These are phyloP conservation scores for Rhytidhysteron rufulum DNA, from an alignment of 2,329 filamentous ascomycete genomes.

Conservation along the genomic window DNA sequence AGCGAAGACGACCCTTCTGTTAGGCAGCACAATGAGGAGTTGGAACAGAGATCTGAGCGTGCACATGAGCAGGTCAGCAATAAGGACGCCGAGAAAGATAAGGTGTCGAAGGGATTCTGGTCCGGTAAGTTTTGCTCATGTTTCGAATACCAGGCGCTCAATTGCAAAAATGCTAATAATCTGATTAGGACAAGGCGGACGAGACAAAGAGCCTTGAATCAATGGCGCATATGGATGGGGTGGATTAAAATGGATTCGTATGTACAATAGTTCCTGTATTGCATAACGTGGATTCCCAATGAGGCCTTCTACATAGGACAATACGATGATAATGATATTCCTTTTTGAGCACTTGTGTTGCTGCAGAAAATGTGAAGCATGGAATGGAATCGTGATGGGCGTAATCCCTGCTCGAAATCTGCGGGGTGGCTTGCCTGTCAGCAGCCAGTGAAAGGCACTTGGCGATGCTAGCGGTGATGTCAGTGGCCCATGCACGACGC, in stretches of 20 bases:
- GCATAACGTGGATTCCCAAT: no score
- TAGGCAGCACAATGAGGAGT: slow-evolving; percentile 42
- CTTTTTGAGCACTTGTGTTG: no score
- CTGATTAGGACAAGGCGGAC: slow-evolving; percentile 14
- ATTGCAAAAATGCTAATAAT: neutral
- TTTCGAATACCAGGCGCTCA: neutral
- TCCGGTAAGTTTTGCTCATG: slow-evolving; percentile 23
- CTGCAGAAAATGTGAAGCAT: no score
- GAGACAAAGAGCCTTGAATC: slow-evolving; percentile 18
- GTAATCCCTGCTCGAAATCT: no score
- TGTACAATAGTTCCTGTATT: neutral
- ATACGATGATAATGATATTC: no score
- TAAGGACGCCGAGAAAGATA: slow-evolving; percentile 37
- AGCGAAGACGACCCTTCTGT: slow-evolving; percentile 27
- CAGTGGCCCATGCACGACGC: slow-evolving; percentile 6
- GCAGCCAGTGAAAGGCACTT: no score
- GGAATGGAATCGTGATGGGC: no score
- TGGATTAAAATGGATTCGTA: neutral
- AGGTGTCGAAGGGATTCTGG: slow-evolving; percentile 40
- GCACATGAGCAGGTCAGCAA: slow-evolving; percentile 35
- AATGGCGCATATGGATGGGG: neutral
- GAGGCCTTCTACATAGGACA: no score
- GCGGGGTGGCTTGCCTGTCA: no score
- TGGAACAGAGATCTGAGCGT: slow-evolving; percentile 41
- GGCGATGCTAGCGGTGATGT: slow-evolving; percentile 8